Evolutionary conservation across 805 yeast genomes (phyloP).

Genomic region (Starmerella vaccinii): DNA sequence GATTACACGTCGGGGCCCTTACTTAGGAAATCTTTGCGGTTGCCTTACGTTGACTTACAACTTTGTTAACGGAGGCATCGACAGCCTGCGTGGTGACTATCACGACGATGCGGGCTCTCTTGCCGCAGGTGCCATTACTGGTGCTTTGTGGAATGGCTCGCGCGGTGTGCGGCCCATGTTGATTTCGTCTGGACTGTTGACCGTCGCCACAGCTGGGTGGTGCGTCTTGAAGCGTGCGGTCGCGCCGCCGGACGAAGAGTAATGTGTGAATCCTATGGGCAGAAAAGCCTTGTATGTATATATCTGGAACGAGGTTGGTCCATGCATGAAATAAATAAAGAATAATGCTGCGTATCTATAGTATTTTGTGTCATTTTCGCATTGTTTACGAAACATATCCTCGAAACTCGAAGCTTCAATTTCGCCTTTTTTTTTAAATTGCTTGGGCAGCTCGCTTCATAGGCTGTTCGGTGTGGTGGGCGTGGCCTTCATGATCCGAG

Average conservation of each 20-base stretch:
- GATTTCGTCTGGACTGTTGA: conserved; percentile 70
- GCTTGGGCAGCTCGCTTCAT: too few relatives aligned
- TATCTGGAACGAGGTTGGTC: background rate
- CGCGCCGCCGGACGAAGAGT: conserved; percentile 24
- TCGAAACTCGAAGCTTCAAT: too few relatives aligned
- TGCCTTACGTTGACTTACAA: conserved; percentile 85
- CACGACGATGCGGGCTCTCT: conserved; percentile 81
- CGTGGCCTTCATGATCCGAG: too few relatives aligned
- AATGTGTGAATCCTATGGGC: background rate
- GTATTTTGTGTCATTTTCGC: too few relatives aligned
- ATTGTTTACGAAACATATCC: too few relatives aligned
- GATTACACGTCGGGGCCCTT: conserved; percentile 92
- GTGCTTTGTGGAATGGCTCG: conserved; percentile 80
- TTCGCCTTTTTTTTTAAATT: too few relatives aligned
- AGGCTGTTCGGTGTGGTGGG: too few relatives aligned
- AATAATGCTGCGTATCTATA: background rate
- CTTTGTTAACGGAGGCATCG: conserved; percentile 68
- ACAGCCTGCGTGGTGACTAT: conserved; percentile 61
- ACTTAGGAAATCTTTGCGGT: conserved; percentile 89
- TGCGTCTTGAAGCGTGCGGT: conserved; percentile 55
- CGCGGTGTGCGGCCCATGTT: conserved; percentile 83
- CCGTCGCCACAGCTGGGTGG: conserved; percentile 90
- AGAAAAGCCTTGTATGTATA: conserved; percentile 6
- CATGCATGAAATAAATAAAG: conserved; percentile 7
- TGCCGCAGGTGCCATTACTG: conserved; percentile 82